phyloP scores from a whole-genome alignment of 1,284 basidiomycete species.

The Mycosarcoma maydis region DNA sequence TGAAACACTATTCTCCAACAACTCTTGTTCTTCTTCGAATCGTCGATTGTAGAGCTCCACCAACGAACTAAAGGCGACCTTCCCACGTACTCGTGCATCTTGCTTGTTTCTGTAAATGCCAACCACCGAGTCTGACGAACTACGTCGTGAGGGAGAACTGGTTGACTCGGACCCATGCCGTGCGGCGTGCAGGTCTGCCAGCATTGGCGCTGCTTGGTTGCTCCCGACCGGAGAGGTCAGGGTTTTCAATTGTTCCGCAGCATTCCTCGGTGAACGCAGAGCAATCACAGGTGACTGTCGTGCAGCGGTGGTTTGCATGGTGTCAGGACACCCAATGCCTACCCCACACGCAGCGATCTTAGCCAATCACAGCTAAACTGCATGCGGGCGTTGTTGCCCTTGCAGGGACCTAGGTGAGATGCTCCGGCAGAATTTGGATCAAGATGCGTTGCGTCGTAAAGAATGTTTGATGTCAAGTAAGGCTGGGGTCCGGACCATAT shows the following conservation, averaged over 20 bases:
- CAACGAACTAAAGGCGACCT: too few species aligned
- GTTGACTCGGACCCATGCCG: slow-evolving; percentile 16
- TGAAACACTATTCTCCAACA: neutral
- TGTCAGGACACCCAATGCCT: neutral
- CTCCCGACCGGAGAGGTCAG: neutral
- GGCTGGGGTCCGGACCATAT: too few species aligned
- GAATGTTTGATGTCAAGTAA: too few species aligned
- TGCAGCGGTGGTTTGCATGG: slow-evolving; percentile 9
- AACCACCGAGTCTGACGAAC: slow-evolving; percentile 4
- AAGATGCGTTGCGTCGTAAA: too few species aligned
- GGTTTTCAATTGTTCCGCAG: slow-evolving; percentile 9
- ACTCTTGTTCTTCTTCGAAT: slow-evolving; percentile 12
- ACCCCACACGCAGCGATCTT: too few species aligned
- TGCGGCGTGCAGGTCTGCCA: slow-evolving; percentile 33
- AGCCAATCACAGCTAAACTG: neutral
- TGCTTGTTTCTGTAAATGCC: too few species aligned
- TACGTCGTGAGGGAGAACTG: neutral
- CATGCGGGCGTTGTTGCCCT: neutral
- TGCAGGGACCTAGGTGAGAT: too few species aligned
- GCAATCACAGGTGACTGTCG: slow-evolving; percentile 15
- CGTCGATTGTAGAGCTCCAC: slow-evolving; percentile 16
- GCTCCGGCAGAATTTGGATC: too few species aligned
- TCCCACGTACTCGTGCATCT: too few species aligned
- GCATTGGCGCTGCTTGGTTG: slow-evolving; percentile 1
- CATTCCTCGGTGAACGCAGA: neutral